Evolutionary conservation across 139 green algal species (phyloP).

Genomic region (Ostreobium quekettii): DNA sequence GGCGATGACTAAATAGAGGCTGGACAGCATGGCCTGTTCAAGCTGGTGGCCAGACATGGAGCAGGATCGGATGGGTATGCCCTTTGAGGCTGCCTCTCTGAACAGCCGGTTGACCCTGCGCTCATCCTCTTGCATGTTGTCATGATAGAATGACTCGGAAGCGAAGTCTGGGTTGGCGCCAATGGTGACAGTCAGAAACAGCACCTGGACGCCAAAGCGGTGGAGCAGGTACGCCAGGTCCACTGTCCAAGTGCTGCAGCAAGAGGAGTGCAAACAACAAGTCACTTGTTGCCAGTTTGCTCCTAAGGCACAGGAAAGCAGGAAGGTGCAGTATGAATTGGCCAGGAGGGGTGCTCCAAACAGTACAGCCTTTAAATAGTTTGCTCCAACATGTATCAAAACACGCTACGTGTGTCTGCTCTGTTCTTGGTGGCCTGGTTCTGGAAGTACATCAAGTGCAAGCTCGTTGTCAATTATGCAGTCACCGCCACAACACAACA

Average conservation of each 20-base stretch:
- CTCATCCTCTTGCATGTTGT: slow-evolving; percentile 63
- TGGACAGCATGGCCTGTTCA: slow-evolving; percentile 24
- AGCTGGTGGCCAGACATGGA: slow-evolving; percentile 21
- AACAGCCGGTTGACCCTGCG: slow-evolving; percentile 70
- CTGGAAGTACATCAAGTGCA: too few relatives aligned
- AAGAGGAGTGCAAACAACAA: too few relatives aligned
- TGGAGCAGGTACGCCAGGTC: slow-evolving; percentile 82
- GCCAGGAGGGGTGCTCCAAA: too few relatives aligned
- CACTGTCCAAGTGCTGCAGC: slow-evolving; percentile 82
- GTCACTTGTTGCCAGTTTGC: too few relatives aligned
- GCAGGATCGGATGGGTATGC: neutral
- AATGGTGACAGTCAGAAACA: slow-evolving; percentile 63
- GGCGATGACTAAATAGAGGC: slow-evolving; percentile 53
- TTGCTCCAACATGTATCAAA: too few relatives aligned
- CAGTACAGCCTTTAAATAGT: too few relatives aligned
- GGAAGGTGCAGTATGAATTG: too few relatives aligned
- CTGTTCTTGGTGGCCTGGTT: too few relatives aligned
- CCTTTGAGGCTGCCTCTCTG: slow-evolving; percentile 16
- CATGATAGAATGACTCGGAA: slow-evolving; percentile 77
- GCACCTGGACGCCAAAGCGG: slow-evolving; percentile 49
- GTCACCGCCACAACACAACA: too few relatives aligned
- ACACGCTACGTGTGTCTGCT: too few relatives aligned
- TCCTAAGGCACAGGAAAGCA: too few relatives aligned
- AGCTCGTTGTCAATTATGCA: too few relatives aligned
- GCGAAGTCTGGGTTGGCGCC: slow-evolving; percentile 75